Conservation (phyloP, 345 rosid species). For the Salix arbutifolia region DNA sequence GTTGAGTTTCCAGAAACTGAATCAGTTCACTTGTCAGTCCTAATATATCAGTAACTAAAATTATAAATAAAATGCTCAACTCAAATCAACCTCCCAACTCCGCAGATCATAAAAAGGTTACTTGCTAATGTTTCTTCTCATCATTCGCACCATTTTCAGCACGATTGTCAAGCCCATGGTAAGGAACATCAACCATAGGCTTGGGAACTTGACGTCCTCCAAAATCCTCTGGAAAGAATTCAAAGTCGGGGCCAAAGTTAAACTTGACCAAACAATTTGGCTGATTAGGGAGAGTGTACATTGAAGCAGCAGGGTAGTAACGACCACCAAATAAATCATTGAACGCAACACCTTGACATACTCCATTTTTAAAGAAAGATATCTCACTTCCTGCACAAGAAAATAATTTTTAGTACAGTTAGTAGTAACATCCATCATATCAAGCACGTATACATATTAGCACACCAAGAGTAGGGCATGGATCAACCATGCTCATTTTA, state of each 20-base stretch:
- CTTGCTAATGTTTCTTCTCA: conserved; percentile 58
- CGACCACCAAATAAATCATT: conserved; percentile 75
- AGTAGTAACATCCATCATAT: not conserved
- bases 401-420: not conserved
- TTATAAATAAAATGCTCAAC: conserved; percentile 22
- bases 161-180: conserved; percentile 56
- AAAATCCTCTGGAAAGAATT: conserved; percentile 58
- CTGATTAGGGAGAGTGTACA: conserved; percentile 93
- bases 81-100: conserved; percentile 18
- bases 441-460: not conserved
- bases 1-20: conserved; percentile 17
- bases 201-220: conserved; percentile 65
- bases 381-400: conserved; percentile 79
- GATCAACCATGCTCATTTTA: not conserved
- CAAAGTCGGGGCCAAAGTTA: conserved; percentile 90
- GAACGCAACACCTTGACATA: conserved; percentile 87
- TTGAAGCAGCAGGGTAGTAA: conserved; percentile 96
- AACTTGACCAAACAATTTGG: conserved; percentile 82
- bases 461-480: not conserved
- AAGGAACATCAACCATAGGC: conserved; percentile 76
- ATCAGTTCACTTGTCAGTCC: conserved; percentile 24
- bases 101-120: not conserved
- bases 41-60: conserved; percentile 17
- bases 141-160: conserved; percentile 52
- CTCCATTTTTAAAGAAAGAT: conserved; percentile 86